Conservation (phyloP, 108 stramenopile genomes). For the Cyclotella kingstonii region DNA sequence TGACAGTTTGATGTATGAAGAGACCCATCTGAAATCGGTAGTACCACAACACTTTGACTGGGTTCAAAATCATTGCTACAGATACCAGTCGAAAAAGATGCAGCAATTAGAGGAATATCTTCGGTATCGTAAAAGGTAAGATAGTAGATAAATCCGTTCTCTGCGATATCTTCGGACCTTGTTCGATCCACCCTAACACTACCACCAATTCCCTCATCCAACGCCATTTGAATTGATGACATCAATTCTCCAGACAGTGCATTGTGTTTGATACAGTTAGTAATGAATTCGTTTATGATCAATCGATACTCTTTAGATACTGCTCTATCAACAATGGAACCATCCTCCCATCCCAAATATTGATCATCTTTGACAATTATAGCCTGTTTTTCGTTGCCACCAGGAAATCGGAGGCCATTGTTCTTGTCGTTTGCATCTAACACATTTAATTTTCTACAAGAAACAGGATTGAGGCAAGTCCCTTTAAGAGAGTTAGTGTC, state of each 20-base stretch:
- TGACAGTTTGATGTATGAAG: conserved; percentile 45
- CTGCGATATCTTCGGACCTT: conserved; percentile 39
- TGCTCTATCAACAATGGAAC: conserved; percentile 23
- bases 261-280: conserved; percentile 49
- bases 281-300: conserved; percentile 22
- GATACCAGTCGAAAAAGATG: conserved; percentile 22
- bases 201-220: conserved; percentile 35
- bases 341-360: conserved; percentile 55
- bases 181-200: conserved; percentile 37
- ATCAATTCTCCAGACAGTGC: conserved; percentile 33
- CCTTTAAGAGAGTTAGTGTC: conserved; percentile 35
- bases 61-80: conserved; percentile 39
- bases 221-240: conserved; percentile 19
- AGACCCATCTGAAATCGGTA: conserved; percentile 42
- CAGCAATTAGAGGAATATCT: conserved; percentile 16
- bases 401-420: conserved; percentile 38
- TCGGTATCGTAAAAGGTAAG: conserved; percentile 49
- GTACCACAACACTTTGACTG: conserved; percentile 38
- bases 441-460: conserved; percentile 49
- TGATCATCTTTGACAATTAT: conserved; percentile 50
- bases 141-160: conserved; percentile 54
- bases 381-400: conserved; percentile 44
- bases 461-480: conserved; percentile 36
- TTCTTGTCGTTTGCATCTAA: conserved; percentile 39
- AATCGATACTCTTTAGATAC: conserved; percentile 33